Percentiles rank a stretch among this genome's conserved stretches.
Conservation (phyloP, 768 basidiomycete genomes). For the Lenzites betulinus region DNA sequence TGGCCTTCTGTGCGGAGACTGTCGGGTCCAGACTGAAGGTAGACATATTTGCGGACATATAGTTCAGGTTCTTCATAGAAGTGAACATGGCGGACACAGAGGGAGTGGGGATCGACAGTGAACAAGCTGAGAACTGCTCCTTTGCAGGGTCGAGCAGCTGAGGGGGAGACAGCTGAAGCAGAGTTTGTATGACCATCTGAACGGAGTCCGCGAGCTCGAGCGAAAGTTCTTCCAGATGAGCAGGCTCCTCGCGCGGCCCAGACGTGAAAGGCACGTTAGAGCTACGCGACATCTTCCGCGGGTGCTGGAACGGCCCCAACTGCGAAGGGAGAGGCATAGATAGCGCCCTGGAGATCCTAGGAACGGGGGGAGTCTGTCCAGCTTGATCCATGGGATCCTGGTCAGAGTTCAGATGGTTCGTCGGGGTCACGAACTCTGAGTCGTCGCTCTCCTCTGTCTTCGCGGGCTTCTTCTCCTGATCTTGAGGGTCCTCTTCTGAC, state of each 20-base stretch:
- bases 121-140: constrained; percentile 90
- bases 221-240: constrained; percentile 68
- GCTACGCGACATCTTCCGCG: constrained; percentile 42
- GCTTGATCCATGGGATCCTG: constrained; percentile 35
- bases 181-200: constrained; percentile 88
- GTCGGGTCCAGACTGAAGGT: constrained; percentile 40
- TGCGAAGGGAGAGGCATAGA: constrained; percentile 82
- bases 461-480: constrained; percentile 17
- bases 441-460: constrained; percentile 29
- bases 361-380: constrained; percentile 36
- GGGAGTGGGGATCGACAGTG: constrained; percentile 83
- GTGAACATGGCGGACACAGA: constrained; percentile 89
- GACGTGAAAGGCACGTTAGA: constrained; percentile 24
- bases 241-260: constrained; percentile 33
- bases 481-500: constrained; percentile 45
- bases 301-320: constrained; percentile 74
- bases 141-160: constrained; percentile 92
- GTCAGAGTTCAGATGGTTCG: constrained; percentile 33
- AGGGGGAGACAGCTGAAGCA: constrained; percentile 86
- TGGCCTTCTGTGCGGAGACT: constrained; percentile 8
- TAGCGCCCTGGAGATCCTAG: constrained; percentile 72
- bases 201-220: constrained; percentile 89
- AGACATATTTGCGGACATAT: constrained; percentile 84
- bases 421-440: constrained; percentile 36
- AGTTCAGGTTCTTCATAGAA: constrained; percentile 92